A percentile compares a stretch with the other conserved stretches of the same genome.
Evolutionary conservation across 768 basidiomycete genomes (phyloP).

Genomic region (Auricularia heimuer): DNA sequence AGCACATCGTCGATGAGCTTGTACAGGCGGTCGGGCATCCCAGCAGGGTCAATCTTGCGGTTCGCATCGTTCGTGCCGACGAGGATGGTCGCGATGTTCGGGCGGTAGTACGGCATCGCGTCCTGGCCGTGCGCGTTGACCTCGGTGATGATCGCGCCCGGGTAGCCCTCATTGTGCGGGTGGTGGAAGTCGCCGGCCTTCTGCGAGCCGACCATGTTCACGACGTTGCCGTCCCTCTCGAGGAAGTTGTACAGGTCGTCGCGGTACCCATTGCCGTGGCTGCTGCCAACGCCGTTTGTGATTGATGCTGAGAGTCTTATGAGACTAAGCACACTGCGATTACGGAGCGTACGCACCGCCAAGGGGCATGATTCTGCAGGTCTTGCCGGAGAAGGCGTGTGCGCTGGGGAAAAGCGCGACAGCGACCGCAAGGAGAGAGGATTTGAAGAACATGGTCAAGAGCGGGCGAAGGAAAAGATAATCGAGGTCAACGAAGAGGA

Average conservation of each 20-base stretch:
- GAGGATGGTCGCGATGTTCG: neutral
- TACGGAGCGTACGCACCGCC: neutral
- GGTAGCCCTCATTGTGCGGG: conserved; percentile 1
- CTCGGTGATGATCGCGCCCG: neutral
- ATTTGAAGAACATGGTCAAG: neutral
- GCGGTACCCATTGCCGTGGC: conserved; percentile 1
- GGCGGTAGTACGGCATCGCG: neutral
- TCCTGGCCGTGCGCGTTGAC: neutral
- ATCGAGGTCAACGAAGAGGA: too few relatives aligned
- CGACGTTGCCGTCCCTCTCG: neutral
- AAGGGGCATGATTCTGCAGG: neutral
- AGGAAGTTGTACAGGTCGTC: neutral
- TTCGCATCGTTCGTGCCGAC: neutral
- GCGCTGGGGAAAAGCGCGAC: neutral
- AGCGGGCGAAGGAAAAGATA: too few relatives aligned
- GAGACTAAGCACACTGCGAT: neutral
- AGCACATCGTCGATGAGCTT: neutral
- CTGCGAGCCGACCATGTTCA: neutral
- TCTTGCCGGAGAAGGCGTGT: neutral
- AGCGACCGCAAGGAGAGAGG: neutral
- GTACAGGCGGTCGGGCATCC: neutral
- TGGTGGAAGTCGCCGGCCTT: conserved; percentile 1
- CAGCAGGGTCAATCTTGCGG: neutral
- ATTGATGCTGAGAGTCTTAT: neutral
- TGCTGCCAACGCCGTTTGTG: conserved; percentile 1